Conservation (phyloP, 2,329 filamentous ascomycete genomes). For the Harringtonia aguacate region DNA sequence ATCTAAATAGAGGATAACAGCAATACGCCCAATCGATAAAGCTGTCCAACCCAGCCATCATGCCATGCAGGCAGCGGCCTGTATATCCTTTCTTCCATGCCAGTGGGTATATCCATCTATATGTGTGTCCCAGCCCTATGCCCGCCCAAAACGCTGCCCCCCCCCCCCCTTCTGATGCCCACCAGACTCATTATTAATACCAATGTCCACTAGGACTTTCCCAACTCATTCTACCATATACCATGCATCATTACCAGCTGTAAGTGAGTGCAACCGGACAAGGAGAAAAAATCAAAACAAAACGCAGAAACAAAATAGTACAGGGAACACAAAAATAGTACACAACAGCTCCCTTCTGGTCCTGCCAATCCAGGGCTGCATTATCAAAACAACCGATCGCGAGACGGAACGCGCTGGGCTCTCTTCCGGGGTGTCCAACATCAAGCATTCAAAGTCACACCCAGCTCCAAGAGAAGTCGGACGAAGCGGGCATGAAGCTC, state of each 20-base stretch:
- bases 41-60: not conserved
- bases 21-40: too few species aligned
- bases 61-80: not conserved
- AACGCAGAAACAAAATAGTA: not conserved
- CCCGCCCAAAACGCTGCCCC: too few species aligned
- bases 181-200: too few species aligned
- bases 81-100: not conserved
- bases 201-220: too few species aligned
- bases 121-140: too few species aligned
- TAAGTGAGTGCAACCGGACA: not conserved
- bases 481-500: conserved; percentile 56
- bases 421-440: not conserved
- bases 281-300: not conserved
- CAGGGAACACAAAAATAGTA: too few species aligned
- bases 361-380: not conserved
- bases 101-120: too few species aligned
- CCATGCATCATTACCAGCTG: too few species aligned
- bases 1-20: too few species aligned
- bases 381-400: not conserved
- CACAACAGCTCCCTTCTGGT: not conserved
- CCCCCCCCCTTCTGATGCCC: too few species aligned
- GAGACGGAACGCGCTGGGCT: not conserved
- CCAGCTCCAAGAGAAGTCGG: conserved; percentile 48
- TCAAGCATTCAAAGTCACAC: conserved; percentile 40
- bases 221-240: too few species aligned